phyloP scores from a whole-genome alignment of 495 filamentous ascomycete species.

The Xylaria scruposa region DNA sequence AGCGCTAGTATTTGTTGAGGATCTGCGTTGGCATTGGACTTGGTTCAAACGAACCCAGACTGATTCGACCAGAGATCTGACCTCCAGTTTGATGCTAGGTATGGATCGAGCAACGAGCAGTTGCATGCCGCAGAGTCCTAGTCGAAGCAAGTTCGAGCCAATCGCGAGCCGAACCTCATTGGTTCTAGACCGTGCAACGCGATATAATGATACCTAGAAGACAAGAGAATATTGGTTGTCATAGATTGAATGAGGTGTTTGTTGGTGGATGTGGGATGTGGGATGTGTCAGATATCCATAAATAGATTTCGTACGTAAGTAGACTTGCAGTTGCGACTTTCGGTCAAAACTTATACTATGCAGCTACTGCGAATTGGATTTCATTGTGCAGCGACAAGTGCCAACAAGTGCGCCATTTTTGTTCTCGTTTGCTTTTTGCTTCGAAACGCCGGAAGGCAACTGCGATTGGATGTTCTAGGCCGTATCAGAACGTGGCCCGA shows the following conservation, averaged over 20 bases:
- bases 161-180: neutral
- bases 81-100: neutral
- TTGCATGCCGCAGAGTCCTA: neutral
- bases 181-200: neutral
- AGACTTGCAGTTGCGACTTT: neutral
- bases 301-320: constrained; percentile 10
- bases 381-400: neutral
- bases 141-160: neutral
- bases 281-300: constrained; percentile 15
- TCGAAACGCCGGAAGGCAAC: neutral
- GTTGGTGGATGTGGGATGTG: neutral
- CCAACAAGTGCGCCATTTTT: constrained; percentile 1
- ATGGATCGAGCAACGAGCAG: neutral
- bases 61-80: neutral
- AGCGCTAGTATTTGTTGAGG: neutral
- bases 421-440: neutral
- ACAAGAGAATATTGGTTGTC: neutral
- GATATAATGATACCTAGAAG: neutral
- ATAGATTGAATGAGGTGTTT: neutral
- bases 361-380: neutral
- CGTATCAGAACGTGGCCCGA: neutral
- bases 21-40: constrained; percentile 9
- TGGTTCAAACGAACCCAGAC: constrained; percentile 12
- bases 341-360: neutral
- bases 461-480: constrained; percentile 13